phyloP scores from a whole-genome alignment of 2,329 filamentous ascomycete genomes.

The Alternaria triticimaculans region DNA sequence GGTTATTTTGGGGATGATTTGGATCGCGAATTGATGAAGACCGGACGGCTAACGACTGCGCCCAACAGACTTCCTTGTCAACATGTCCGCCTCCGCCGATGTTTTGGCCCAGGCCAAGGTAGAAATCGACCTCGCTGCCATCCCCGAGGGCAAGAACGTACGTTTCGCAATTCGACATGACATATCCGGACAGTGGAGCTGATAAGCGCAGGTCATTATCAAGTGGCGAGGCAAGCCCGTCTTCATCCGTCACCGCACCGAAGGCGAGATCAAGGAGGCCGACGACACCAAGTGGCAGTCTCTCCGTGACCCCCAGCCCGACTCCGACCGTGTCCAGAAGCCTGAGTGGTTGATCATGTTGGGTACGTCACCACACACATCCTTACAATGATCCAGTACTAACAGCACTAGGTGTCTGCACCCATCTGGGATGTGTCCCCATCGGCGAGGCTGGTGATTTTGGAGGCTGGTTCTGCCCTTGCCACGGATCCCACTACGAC shows the following conservation, averaged over 20 bases:
- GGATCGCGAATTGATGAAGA: constrained; percentile 34
- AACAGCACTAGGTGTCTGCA: constrained; percentile 81
- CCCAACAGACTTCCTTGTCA: constrained; percentile 91
- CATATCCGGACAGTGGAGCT: constrained; percentile 15
- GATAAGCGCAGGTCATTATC: constrained; percentile 79
- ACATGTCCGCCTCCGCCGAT: constrained; percentile 99
- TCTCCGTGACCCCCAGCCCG: constrained; percentile 89
- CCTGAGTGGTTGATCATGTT: constrained; percentile 99
- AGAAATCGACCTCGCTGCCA: constrained; percentile 88
- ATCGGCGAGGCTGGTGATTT: constrained; percentile 98
- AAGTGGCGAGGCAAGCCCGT: constrained; percentile 99
- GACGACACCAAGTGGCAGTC: constrained; percentile 82
- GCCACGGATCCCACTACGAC: constrained; percentile 99
- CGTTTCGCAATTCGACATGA: constrained; percentile 47
- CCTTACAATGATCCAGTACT: constrained; percentile 20
- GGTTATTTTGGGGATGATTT: constrained; percentile 39
- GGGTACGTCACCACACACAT: constrained; percentile 62
- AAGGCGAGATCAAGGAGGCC: constrained; percentile 91
- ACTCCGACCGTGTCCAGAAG: constrained; percentile 94
- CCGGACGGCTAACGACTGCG: constrained; percentile 36
- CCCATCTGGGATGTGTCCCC: constrained; percentile 97
- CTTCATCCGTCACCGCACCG: constrained; percentile 98
- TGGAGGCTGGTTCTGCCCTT: constrained; percentile 99
- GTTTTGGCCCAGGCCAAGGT: constrained; percentile 99
- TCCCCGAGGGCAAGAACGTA: constrained; percentile 99